phyloP scores from a whole-genome alignment of 768 basidiomycete species.

The Baorangia bicolor region DNA sequence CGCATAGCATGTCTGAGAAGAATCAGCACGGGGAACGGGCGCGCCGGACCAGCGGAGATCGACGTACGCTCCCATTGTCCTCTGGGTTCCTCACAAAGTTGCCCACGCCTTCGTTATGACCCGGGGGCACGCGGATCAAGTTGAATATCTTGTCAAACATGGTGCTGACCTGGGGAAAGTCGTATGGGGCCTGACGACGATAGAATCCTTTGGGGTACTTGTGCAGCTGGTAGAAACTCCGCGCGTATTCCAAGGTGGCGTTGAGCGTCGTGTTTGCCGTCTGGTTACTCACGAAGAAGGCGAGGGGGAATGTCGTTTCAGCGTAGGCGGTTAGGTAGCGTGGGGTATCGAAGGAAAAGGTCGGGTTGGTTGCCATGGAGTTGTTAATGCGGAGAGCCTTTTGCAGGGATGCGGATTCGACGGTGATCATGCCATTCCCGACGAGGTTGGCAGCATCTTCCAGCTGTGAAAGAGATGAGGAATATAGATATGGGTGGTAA shows the following conservation, averaged over 20 bases:
- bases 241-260: constrained; percentile 13
- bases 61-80: constrained; percentile 16
- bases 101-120: constrained; percentile 16
- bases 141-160: background rate
- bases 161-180: background rate
- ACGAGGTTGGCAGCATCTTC: constrained; percentile 17
- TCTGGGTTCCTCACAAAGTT: constrained; percentile 14
- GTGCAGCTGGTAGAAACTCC: constrained; percentile 20
- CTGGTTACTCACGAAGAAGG: constrained; percentile 25
- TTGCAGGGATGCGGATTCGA: constrained; percentile 23
- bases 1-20: constrained; percentile 15
- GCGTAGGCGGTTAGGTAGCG: constrained; percentile 22
- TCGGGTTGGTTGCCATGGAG: constrained; percentile 26
- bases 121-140: constrained; percentile 9
- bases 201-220: constrained; percentile 19
- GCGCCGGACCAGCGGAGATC: background rate
- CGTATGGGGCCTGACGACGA: constrained; percentile 20
- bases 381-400: constrained; percentile 25
- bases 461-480: constrained; percentile 10
- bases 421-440: constrained; percentile 18
- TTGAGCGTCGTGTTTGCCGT: constrained; percentile 18
- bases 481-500: background rate
- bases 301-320: constrained; percentile 23
- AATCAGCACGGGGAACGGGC: background rate
- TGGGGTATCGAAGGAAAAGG: constrained; percentile 21